phyloP scores from a whole-genome alignment of 73 alveolate species.

The Effrenium voratum region DNA sequence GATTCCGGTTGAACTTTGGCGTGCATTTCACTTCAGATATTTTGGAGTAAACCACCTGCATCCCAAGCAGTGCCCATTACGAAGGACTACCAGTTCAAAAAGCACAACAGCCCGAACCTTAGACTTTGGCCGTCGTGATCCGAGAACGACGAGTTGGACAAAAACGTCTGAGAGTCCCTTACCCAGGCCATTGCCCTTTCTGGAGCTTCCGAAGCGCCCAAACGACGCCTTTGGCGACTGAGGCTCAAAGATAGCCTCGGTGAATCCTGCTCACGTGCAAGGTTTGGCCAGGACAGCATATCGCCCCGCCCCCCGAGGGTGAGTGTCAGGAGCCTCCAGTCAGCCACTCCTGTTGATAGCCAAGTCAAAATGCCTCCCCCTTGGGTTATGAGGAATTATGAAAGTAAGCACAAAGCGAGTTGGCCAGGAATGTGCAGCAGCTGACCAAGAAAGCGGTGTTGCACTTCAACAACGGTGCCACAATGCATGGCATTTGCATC shows the following conservation, averaged over 20 bases:
- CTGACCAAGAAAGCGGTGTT: constrained; percentile 77
- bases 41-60: neutral
- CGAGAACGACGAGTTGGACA: no score
- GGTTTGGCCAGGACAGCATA: constrained; percentile 59
- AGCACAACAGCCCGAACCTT: constrained; percentile 13
- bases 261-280: constrained; percentile 77
- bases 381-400: no score
- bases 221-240: no score
- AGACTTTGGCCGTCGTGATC: no score
- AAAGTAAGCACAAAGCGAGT: no score
- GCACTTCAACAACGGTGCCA: constrained; percentile 78
- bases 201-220: no score
- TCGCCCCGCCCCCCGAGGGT: no score
- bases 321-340: no score
- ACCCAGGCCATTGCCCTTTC: no score
- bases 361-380: no score
- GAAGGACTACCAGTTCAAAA: constrained; percentile 64
- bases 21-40: neutral
- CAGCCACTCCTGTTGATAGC: no score
- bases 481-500: neutral
- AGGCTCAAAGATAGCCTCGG: constrained; percentile 70
- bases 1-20: neutral
- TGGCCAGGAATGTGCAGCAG: constrained; percentile 58
- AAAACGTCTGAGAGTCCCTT: no score
- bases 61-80: neutral